Base-by-base conservation (phyloP, 192 early-diverging fungal species). In the Gamsiella multidivaricata region DNA sequence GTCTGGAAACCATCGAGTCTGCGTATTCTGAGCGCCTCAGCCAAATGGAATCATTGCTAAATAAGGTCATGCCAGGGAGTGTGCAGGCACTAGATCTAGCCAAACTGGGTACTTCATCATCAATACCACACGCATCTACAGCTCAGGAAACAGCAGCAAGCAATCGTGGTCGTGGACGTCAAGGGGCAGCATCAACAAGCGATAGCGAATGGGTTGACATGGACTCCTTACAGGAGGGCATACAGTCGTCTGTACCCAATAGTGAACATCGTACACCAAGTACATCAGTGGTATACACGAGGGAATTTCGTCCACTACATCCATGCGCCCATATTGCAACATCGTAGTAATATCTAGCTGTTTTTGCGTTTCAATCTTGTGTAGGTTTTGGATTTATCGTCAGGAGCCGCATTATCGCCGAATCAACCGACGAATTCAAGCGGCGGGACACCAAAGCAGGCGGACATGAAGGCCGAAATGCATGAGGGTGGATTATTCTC, bases 21-120 rank as follows among this genome's bases (percentile, higher is more conserved):
- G 73, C 73, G 3, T 76, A 76, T 31, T 67, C 73, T 17, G 73
- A 76, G 37, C 73, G 73, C 14, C 65, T 76, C 20, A 67, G 57
- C 26, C 73, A 76, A 20, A 76, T 76, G 73, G 73, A 76, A 28
- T 32, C 57, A 10, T 45, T 76, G 8, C 32, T 76, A 28, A 67
- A 57, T 25, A 66, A 41, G 33, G 73, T 76, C 45, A 57, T 76
- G 58, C 73, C 73, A 26, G 58, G 25, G 3, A n/a, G n/a, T n/a
- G 33, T 34, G 10, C 34, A 54, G 26, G 33, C 32, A 17, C 57
- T 50, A n/a, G 73, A 67, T 8, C 14, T 61, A 32, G 14, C 43
- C 10, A 64, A 43, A 12, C 8, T 42, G 3, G 26, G 46, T n/a
- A 15, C 37, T 28, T 31, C 14, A 26, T n/a, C 55, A 43, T 20